phyloP scores from a whole-genome alignment of 257 asterid genomes.

The Petrea volubilis region DNA sequence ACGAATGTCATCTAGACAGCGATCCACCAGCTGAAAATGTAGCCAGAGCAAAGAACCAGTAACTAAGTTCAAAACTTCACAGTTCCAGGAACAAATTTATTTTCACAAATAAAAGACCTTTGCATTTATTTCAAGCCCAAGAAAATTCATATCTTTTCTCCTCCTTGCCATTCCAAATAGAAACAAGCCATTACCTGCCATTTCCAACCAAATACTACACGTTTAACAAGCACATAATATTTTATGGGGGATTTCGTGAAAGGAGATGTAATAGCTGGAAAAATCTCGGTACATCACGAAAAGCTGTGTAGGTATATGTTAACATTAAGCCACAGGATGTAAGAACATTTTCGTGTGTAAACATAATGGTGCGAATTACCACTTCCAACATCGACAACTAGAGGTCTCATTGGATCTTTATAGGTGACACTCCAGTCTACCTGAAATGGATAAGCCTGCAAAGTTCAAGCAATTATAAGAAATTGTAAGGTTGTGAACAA shows the following conservation, averaged over 20 bases:
- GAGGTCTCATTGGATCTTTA: conserved; percentile 62
- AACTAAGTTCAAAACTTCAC: conserved; percentile 22
- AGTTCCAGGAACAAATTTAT: conserved; percentile 17
- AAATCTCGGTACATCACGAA: not conserved
- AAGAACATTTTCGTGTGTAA: not conserved
- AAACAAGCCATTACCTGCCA: conserved; percentile 89
- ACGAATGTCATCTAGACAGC: conserved; percentile 52
- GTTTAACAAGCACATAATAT: conserved; percentile 9
- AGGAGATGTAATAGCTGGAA: too few species aligned
- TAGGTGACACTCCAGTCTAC: conserved; percentile 63
- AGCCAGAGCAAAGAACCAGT: conserved; percentile 20
- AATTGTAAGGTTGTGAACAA: not conserved
- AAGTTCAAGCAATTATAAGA: conserved; percentile 25
- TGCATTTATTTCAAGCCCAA: conserved; percentile 79
- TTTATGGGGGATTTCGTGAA: too few species aligned
- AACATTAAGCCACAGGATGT: not conserved
- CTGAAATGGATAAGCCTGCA: conserved; percentile 79
- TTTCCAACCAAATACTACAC: conserved; percentile 22
- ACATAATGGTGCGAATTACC: conserved; percentile 46
- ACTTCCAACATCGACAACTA: conserved; percentile 90
- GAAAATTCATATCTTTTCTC: conserved; percentile 75
- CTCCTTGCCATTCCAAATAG: conserved; percentile 72
- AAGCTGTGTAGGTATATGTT: not conserved
- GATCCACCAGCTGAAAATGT: conserved; percentile 70
- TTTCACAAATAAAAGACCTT: conserved; percentile 52